phyloP scores from a whole-genome alignment of 371 early-diverging fungal genomes.

The Entomophthora muscae region DNA sequence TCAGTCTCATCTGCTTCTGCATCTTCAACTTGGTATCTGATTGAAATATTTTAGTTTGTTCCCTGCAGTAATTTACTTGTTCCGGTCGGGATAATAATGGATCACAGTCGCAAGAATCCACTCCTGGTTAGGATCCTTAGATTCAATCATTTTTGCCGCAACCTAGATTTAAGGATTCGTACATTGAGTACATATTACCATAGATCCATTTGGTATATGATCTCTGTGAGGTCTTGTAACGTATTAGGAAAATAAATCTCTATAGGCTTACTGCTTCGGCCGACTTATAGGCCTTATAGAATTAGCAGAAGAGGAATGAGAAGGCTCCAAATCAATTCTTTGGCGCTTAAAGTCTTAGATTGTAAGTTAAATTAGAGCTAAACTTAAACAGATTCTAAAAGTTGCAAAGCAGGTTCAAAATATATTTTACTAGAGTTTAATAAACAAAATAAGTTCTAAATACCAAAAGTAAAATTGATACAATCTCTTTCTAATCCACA shows the following conservation, averaged over 20 bases:
- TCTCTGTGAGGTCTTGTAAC: not conserved
- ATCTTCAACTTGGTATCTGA: slow-evolving; percentile 50
- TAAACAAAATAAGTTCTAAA: not conserved
- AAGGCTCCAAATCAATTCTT: not conserved
- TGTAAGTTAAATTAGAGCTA: not conserved
- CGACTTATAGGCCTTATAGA: not conserved
- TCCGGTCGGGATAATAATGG: slow-evolving; percentile 36
- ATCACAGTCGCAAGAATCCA: slow-evolving; percentile 58
- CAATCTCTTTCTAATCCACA: not conserved
- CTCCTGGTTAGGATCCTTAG: slow-evolving; percentile 36
- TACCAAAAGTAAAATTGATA: not conserved
- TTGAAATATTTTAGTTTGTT: not conserved
- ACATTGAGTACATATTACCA: not conserved
- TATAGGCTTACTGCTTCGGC: too few relatives aligned
- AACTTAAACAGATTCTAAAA: not conserved
- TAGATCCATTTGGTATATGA: not conserved
- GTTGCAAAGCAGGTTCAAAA: too few relatives aligned
- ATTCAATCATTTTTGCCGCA: slow-evolving; percentile 40
- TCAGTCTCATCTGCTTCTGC: slow-evolving; percentile 52
- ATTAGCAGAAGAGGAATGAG: not conserved
- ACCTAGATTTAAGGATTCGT: slow-evolving; percentile 19
- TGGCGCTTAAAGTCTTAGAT: not conserved
- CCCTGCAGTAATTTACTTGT: slow-evolving; percentile 20
- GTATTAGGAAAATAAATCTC: not conserved
- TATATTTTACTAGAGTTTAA: not conserved